phyloP scores from a whole-genome alignment of 768 basidiomycete genomes.

The Leccinum sublutescens region DNA sequence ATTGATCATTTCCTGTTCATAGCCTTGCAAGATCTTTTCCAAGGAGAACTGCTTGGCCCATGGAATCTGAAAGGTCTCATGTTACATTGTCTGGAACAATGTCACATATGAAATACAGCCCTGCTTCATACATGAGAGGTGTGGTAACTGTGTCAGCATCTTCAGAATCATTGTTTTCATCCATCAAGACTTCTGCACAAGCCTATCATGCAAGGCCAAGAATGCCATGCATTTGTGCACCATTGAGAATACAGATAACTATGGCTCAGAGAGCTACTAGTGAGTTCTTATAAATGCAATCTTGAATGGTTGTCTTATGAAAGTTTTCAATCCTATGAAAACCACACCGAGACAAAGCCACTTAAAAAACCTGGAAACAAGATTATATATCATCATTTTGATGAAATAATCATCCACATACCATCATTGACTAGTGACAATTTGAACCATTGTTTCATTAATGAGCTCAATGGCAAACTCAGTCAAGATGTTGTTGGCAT shows the following conservation, averaged over 20 bases:
- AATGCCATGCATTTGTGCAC: neutral
- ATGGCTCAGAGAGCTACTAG: constrained; percentile 11
- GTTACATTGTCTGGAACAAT: no score
- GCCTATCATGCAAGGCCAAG: neutral
- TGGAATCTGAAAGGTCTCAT: no score
- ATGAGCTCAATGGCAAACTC: neutral
- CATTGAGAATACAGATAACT: constrained; percentile 4
- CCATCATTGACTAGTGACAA: constrained; percentile 2
- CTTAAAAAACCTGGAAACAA: constrained; percentile 6
- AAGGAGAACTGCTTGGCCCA: no score
- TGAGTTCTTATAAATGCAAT: neutral
- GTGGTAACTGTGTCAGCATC: no score
- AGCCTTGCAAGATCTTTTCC: no score
- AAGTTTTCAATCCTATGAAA: neutral
- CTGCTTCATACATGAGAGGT: no score
- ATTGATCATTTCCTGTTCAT: neutral
- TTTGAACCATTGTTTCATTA: neutral
- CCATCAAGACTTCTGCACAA: neutral
- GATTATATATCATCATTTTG: neutral
- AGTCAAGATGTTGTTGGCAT: neutral
- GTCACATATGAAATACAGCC: neutral
- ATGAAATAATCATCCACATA: neutral
- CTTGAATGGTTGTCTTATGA: no score
- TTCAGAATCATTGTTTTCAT: no score
- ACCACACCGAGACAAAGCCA: neutral